Percentiles rank a stretch among this genome's conserved stretches.
These are phyloP conservation scores for Populus hybrid DNA, from an alignment of 441 rosid genomes.

Conservation along the genomic window DNA sequence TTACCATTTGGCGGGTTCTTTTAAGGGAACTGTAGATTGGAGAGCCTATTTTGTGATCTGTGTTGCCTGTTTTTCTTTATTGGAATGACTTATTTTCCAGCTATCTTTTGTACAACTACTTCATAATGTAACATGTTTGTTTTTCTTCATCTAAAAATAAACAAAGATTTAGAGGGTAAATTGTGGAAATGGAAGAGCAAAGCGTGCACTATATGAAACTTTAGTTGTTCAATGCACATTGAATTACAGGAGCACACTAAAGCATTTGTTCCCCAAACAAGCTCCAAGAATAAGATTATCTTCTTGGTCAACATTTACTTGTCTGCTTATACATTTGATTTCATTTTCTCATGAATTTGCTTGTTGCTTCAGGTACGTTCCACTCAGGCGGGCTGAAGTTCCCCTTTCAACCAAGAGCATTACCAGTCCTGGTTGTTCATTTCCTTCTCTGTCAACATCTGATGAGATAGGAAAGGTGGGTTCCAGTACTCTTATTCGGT, in stretches of 20 bases:
- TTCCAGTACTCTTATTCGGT: conserved; percentile 54
- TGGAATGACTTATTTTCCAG: not conserved
- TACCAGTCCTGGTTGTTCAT: conserved; percentile 41
- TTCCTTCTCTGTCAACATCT: conserved; percentile 51
- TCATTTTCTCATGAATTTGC: conserved; percentile 21
- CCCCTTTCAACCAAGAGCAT: conserved; percentile 37
- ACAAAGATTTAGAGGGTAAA: not conserved
- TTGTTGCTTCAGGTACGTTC: conserved; percentile 65
- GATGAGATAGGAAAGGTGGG: conserved; percentile 59
- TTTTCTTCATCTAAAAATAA: not conserved
- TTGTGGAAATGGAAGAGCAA: not conserved
- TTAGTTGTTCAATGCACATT: not conserved
- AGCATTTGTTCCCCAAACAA: not conserved
- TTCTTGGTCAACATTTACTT: not conserved
- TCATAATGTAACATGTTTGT: not conserved
- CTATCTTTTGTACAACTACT: not conserved
- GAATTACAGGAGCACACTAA: not conserved
- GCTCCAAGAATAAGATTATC: not conserved
- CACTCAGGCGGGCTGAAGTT: conserved; percentile 53
- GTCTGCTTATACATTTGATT: not conserved
- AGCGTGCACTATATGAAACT: not conserved
- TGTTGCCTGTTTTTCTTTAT: not conserved
- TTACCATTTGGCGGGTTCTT: not conserved
- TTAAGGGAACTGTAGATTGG: not conserved
- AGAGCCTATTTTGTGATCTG: not conserved